phyloP scores from a whole-genome alignment of 2,329 filamentous ascomycete species.

The Blumeriella jaapii region DNA sequence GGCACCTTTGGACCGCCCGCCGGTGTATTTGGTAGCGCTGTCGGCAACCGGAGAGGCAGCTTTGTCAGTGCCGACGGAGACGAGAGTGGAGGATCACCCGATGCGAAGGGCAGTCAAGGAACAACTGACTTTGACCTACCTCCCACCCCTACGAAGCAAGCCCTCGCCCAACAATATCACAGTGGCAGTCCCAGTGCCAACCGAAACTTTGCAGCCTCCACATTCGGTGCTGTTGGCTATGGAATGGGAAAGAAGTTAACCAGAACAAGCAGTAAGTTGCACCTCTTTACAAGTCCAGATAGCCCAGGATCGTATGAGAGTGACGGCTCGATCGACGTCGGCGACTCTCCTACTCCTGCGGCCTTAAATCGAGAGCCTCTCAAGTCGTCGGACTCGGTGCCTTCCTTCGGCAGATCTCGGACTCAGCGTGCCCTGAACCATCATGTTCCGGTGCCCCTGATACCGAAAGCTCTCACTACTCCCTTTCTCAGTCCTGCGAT shows the following conservation, averaged over 20 bases:
- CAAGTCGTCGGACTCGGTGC: slow-evolving; percentile 27
- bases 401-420: slow-evolving; percentile 31
- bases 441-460: slow-evolving; percentile 19
- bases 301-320: slow-evolving; percentile 21
- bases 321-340: slow-evolving; percentile 23
- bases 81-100: slow-evolving; percentile 29
- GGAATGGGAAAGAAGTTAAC: slow-evolving; percentile 19
- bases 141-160: slow-evolving; percentile 85
- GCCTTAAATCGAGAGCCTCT: slow-evolving; percentile 27
- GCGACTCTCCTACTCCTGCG: slow-evolving; percentile 27
- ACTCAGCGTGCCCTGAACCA: slow-evolving; percentile 26
- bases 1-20: slow-evolving; percentile 42
- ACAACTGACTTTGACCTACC: slow-evolving; percentile 62
- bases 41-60: slow-evolving; percentile 44
- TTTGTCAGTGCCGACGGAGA: slow-evolving; percentile 74
- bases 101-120: slow-evolving; percentile 48
- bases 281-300: slow-evolving; percentile 21
- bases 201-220: slow-evolving; percentile 19
- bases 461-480: slow-evolving; percentile 21
- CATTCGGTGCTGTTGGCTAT: slow-evolving; percentile 20
- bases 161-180: slow-evolving; percentile 27
- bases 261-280: slow-evolving; percentile 29
- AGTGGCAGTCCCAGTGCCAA: slow-evolving; percentile 25
- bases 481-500: slow-evolving; percentile 26
- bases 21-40: slow-evolving; percentile 49